Conservation (phyloP, 139 green algal species). For the Axilococcus clingmanii region DNA sequence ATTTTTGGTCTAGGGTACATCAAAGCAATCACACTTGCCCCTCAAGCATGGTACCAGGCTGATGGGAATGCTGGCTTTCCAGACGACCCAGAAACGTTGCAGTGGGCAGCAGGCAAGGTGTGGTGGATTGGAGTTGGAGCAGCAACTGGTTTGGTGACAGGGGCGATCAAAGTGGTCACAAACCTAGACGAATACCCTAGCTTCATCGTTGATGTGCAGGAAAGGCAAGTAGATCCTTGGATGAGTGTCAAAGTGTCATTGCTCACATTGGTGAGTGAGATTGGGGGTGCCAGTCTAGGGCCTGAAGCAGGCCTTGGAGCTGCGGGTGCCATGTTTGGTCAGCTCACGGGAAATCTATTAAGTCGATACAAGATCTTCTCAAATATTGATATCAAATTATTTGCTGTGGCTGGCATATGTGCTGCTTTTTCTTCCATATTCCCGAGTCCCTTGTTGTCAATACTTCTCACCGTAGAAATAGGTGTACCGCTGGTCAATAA, state of each 20-base stretch:
- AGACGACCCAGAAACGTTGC: background rate
- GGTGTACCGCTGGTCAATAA: background rate
- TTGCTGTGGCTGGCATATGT: constrained; percentile 1
- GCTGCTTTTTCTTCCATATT: background rate
- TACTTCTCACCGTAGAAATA: constrained; percentile 1
- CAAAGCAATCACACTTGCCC: background rate
- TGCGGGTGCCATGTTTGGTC: too few species aligned
- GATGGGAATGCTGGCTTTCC: background rate
- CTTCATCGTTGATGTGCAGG: background rate
- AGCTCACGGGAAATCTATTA: too few species aligned
- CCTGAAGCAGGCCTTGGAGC: constrained; percentile 1
- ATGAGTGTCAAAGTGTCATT: background rate
- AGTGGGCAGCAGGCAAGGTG: background rate
- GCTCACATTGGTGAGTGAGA: background rate
- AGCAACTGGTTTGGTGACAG: background rate
- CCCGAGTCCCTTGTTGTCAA: background rate
- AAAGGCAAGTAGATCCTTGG: background rate
- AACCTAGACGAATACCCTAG: background rate
- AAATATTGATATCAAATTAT: too few species aligned
- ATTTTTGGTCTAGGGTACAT: background rate
- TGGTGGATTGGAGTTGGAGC: constrained; percentile 3
- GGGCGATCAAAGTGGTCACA: background rate
- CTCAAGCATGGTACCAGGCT: background rate
- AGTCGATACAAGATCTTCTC: too few species aligned
- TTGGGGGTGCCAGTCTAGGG: background rate